Base-by-base conservation (phyloP, 1,284 basidiomycete genomes). In the Macrocybe sp. region DNA sequence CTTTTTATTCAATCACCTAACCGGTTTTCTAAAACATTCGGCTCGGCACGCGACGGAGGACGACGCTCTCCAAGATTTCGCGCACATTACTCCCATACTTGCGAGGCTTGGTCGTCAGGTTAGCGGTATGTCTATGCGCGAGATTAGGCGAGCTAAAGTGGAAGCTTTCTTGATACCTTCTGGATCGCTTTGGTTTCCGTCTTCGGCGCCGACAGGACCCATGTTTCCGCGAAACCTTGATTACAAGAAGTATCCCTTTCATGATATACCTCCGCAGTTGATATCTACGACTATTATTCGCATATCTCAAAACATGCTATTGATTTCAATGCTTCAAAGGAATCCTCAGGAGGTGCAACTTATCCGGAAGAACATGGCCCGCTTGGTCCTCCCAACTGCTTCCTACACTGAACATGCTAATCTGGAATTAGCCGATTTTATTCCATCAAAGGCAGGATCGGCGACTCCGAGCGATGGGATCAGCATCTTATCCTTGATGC, bases 61-160 rank as follows among this genome's bases (percentile, higher is more conserved):
- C 3, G 68, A 78, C 40, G 60, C 76, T 6, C 60, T 82, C 2
- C 66, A 69, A 42, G 72, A 74, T 42, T 86, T 83, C 59, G 77
- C 80, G 2, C 68, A 73, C 32, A 68, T 73, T 5, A 64, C 84
- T 5, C 77, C 84, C 0, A 65, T 83, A 6, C 66, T 90, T 33
- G 70, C 84, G 0, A 73, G 73, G 22, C 64, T 89, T 2, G 72
- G 76, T 4, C 69, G 73, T 0, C 79, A 83, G 62, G 85, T 90
- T 51, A 83, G 78, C 56, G 83, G 82, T 12, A 73, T 90, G 67
- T 84, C 85, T 1, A 73, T 88, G 34, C 77, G 85, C 12, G 88
- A 89, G 52, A 76, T 92, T 44, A 75, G 84, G 31, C 79, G 85
- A 50, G 79, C 83, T 12, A 91, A 91, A 59, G 69, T 88, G 7